Evolutionary conservation across 768 basidiomycete genomes (phyloP), one percentile per base, ranked within the genome.

Genomic region (Phallus indusiatus): DNA sequence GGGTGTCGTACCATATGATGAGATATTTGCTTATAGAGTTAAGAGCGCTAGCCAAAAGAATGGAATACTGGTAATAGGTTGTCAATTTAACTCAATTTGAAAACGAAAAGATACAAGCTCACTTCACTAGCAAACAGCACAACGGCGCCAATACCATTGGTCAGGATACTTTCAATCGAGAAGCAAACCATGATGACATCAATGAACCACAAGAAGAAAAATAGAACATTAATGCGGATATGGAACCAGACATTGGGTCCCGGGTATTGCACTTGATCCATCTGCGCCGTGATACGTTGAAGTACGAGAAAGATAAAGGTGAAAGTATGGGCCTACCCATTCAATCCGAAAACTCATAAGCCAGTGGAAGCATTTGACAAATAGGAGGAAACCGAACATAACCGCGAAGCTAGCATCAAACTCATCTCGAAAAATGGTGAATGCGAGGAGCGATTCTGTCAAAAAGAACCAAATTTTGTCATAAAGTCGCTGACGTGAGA

Each of bases 281-380:
- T 98, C 95, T 99, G 65, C 2, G 62, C 1, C 35, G 1, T 4
- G 50, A 8, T 56, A 34, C 47, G 20, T 18, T 20, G 53, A 42
- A 36, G 24, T 8, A 2, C n/a, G 54, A 12, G 20, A 34, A 20
- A 47, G 18, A 17, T 21, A 37, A 5, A 1, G 56, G 17, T 60
- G 34, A n/a, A 58, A 42, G 12, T 10, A 12, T 42, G 12, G 69
- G 68, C 81, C 65, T 61, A 95, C 95, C 82, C 91, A 94, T 81
- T 99, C 96, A 55, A 99, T 89, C 53, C 96, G 83, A 71, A 98
- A 96, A 6, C 85, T 82, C 59, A 94, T 83, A 34, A 99, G 80
- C 96, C 96, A 99, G 69, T 99, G 96, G 73, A 98, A 98, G 50
- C 92, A 94, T 69, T 97, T 98, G 64, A 96, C 80, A 64, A 96